Percentiles rank a stretch among this genome's conserved stretches.
These are phyloP conservation scores for Xylariales sp. DNA, from an alignment of 2,329 filamentous ascomycete genomes.

Conservation along the genomic window DNA sequence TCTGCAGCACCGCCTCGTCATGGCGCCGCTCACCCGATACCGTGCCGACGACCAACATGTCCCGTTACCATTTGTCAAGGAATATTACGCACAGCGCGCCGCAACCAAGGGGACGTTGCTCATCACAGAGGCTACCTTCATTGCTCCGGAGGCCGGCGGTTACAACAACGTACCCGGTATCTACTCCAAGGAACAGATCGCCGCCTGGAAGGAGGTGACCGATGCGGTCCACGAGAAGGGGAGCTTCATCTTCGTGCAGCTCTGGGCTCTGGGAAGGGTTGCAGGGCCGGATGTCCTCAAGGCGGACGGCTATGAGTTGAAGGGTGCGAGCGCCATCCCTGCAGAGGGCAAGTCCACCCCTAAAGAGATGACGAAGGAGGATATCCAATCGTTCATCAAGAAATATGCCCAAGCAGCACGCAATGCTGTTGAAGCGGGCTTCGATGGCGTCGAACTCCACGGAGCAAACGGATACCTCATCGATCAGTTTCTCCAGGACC, in stretches of 20 bases:
- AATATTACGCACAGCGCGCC: constrained; percentile 21
- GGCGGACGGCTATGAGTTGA: constrained; percentile 12
- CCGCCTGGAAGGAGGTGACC: constrained; percentile 52
- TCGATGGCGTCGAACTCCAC: constrained; percentile 52
- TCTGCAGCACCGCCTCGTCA: too few relatives aligned
- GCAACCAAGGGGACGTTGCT: constrained; percentile 33
- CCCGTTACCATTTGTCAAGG: constrained; percentile 21
- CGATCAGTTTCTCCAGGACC: constrained; percentile 47
- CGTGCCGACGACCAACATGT: too few relatives aligned
- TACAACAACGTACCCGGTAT: constrained; percentile 48
- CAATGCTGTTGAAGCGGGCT: constrained; percentile 59
- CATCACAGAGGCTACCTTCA: constrained; percentile 51
- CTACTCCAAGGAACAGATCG: constrained; percentile 45
- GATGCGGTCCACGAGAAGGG: constrained; percentile 56
- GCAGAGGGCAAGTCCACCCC: constrained; percentile 25
- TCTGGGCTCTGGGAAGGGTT: constrained; percentile 56
- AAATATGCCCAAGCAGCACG: constrained; percentile 53
- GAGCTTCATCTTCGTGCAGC: constrained; percentile 52
- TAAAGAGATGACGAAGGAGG: constrained; percentile 52
- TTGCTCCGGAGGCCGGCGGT: constrained; percentile 41
- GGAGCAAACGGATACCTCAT: constrained; percentile 51
- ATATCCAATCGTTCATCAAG: constrained; percentile 60
- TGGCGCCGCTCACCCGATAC: too few relatives aligned
- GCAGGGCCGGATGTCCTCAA: constrained; percentile 27
- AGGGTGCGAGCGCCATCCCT: constrained; percentile 18